Conservation (phyloP, 306 rosid genomes). For the Bauhinia variegata region DNA sequence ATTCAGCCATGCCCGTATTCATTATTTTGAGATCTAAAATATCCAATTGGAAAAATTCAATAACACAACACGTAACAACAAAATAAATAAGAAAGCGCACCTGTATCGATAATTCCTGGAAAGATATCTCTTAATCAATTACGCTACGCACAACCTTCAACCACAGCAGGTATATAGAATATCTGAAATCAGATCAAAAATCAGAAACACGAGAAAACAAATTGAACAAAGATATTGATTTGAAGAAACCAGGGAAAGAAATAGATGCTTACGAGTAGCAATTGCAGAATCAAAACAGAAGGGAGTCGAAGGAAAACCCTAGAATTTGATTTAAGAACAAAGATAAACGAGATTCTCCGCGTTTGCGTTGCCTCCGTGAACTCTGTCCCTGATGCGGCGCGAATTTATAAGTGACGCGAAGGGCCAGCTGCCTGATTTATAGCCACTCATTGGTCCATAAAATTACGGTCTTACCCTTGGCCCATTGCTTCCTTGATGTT, state of each 20-base stretch:
- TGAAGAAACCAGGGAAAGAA: background rate
- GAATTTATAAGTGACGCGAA: too few relatives aligned
- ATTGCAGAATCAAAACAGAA: background rate
- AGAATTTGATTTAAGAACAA: too few relatives aligned
- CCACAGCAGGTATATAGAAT: background rate
- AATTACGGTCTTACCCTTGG: too few relatives aligned
- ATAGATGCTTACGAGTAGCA: too few relatives aligned
- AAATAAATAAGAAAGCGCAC: background rate
- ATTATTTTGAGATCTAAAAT: background rate
- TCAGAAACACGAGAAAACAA: background rate
- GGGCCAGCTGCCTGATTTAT: too few relatives aligned
- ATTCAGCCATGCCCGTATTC: too few relatives aligned
- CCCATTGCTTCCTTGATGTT: too few relatives aligned
- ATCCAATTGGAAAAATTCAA: background rate
- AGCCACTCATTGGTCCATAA: too few relatives aligned
- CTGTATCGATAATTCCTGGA: background rate
- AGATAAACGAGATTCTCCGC: too few relatives aligned
- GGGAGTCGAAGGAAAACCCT: background rate
- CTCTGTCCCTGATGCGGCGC: too few relatives aligned
- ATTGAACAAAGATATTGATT: too few relatives aligned
- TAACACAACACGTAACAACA: background rate
- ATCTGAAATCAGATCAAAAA: constrained; percentile 1
- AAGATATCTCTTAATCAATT: background rate
- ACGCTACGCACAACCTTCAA: background rate
- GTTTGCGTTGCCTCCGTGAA: too few relatives aligned